These are phyloP conservation scores for Acanthamoeba royreba DNA, from an alignment of 208 protist genomes.

Conservation along the genomic window DNA sequence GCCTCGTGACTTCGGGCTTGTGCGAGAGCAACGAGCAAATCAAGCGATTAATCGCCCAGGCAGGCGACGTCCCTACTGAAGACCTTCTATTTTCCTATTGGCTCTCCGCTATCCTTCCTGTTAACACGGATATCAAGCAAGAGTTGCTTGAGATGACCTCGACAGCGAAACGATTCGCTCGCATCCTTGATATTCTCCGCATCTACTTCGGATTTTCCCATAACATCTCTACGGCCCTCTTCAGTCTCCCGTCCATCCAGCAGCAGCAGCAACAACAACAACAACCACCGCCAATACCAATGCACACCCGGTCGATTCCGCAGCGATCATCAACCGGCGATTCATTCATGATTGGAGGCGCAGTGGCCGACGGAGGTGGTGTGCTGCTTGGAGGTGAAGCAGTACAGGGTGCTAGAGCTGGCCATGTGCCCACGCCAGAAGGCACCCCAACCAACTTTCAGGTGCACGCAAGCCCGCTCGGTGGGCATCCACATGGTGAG, in stretches of 20 bases:
- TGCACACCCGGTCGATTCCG: too few relatives aligned
- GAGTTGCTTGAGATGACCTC: slow-evolving; percentile 15
- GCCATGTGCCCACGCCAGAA: too few relatives aligned
- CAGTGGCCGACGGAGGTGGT: too few relatives aligned
- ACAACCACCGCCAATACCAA: too few relatives aligned
- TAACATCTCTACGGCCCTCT: not conserved
- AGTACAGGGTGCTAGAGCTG: too few relatives aligned
- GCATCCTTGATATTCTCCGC: not conserved
- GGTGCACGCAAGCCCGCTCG: too few relatives aligned
- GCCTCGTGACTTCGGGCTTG: not conserved
- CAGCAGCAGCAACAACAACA: not conserved
- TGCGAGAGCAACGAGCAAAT: not conserved
- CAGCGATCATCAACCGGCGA: too few relatives aligned
- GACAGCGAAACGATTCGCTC: not conserved
- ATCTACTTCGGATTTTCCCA: not conserved
- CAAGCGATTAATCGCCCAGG: not conserved
- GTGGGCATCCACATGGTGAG: too few relatives aligned
- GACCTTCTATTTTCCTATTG: not conserved
- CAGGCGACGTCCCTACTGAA: not conserved
- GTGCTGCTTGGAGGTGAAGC: too few relatives aligned
- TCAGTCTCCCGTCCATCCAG: not conserved
- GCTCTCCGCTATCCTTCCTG: not conserved
- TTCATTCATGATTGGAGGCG: too few relatives aligned
- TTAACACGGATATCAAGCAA: slow-evolving; percentile 4
- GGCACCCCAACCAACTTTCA: too few relatives aligned